Evolutionary conservation across 2,329 filamentous ascomycete species (phyloP).

Genomic region (Curvularia verruculosa): DNA sequence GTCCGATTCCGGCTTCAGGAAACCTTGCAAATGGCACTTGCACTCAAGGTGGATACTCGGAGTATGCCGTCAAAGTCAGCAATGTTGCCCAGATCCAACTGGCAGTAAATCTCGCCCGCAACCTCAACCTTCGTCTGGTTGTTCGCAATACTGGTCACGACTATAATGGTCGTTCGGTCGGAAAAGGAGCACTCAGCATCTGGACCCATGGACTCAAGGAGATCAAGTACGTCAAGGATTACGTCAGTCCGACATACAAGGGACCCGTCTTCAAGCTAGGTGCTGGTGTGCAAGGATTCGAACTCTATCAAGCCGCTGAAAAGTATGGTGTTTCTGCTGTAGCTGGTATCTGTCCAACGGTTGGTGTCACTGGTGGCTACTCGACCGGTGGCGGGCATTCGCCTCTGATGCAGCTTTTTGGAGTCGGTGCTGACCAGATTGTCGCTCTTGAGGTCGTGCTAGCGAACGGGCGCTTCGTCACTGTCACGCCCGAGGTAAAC

Average conservation of each 20-base stretch:
- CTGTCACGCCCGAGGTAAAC: slow-evolving; percentile 42
- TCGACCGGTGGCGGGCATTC: slow-evolving; percentile 60
- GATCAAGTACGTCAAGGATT: slow-evolving; percentile 37
- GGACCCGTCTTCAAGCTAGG: slow-evolving; percentile 42
- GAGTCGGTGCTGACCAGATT: slow-evolving; percentile 46
- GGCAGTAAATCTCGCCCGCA: slow-evolving; percentile 42
- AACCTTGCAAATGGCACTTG: slow-evolving; percentile 31
- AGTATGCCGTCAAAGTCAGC: slow-evolving; percentile 35
- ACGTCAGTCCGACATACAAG: slow-evolving; percentile 31
- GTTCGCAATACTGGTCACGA: slow-evolving; percentile 44
- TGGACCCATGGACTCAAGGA: slow-evolving; percentile 42
- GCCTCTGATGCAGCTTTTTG: slow-evolving; percentile 57
- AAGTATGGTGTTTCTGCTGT: slow-evolving; percentile 36
- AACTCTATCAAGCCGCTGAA: slow-evolving; percentile 39
- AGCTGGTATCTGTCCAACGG: slow-evolving; percentile 52
- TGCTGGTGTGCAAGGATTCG: slow-evolving; percentile 42
- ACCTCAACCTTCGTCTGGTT: slow-evolving; percentile 40
- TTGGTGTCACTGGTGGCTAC: slow-evolving; percentile 57
- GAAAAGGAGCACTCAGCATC: slow-evolving; percentile 36
- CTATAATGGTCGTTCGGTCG: slow-evolving; percentile 38
- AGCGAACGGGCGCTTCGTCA: slow-evolving; percentile 34
- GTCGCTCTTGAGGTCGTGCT: slow-evolving; percentile 45
- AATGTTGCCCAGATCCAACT: slow-evolving; percentile 44
- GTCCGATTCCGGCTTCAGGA: slow-evolving; percentile 26
- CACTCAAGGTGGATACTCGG: slow-evolving; percentile 39